A percentile compares a stretch with the other conserved stretches of the same genome.
Evolutionary conservation across 1,139 yeast species (phyloP).

Genomic region (Meyerozyma guilliermondii): DNA sequence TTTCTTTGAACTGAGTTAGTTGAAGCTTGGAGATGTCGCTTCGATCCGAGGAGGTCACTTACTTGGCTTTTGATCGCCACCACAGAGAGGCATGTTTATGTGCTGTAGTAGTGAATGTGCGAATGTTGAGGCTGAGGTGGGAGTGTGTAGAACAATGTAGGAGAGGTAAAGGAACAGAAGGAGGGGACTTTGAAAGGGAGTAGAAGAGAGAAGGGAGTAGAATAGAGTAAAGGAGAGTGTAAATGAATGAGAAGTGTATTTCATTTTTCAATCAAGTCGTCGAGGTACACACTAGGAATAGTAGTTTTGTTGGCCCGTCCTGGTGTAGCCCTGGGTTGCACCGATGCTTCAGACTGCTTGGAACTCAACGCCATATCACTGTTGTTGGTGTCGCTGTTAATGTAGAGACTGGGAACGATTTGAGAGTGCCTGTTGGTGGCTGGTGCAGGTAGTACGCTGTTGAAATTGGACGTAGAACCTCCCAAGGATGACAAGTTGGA

Average conservation of each 20-base stretch:
- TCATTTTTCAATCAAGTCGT: constrained; percentile 44
- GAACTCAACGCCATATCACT: constrained; percentile 26
- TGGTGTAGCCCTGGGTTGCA: constrained; percentile 2
- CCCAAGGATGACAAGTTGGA: constrained; percentile 20
- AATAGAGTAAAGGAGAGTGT: no score
- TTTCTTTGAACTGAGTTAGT: constrained; percentile 62
- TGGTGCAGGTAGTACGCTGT: constrained; percentile 14
- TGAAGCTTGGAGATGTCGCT: neutral
- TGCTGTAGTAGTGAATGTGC: constrained; percentile 1
- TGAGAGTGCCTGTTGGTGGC: constrained; percentile 29
- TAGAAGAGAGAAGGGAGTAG: neutral
- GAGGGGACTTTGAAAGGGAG: no score
- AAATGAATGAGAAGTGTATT: neutral
- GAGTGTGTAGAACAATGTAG: neutral
- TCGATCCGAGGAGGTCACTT: constrained; percentile 7
- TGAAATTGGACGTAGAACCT: constrained; percentile 22
- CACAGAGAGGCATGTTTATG: constrained; percentile 17
- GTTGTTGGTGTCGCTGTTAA: constrained; percentile 29
- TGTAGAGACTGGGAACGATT: constrained; percentile 29
- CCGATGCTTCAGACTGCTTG: constrained; percentile 3
- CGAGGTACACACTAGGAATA: constrained; percentile 55
- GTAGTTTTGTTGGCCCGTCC: constrained; percentile 24
- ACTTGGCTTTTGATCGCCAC: constrained; percentile 19
- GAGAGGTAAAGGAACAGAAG: no score
- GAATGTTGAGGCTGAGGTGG: constrained; percentile 1